Base-by-base conservation (phyloP, 768 basidiomycete genomes). In the Xerocomus spinulosus region DNA sequence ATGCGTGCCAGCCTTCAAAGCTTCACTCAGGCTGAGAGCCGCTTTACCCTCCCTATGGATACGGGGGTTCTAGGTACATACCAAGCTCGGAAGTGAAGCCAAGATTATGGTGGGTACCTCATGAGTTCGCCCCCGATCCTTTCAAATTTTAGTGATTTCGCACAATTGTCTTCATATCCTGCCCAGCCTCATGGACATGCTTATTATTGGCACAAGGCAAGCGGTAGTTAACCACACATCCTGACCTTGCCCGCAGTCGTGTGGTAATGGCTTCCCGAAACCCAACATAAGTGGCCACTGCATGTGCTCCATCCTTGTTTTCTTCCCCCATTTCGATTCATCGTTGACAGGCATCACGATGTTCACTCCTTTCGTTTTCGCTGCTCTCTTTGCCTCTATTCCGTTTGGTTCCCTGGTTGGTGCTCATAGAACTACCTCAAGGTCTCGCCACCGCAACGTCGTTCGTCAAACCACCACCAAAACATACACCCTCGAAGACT, bases 331-430 rank as follows among this genome's bases (percentile, higher is more conserved):
- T 49, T 37, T 14, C 40, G 25, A n/a, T 37, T 42, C 23, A 20
- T 54, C 39, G 29, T 30, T 24, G 33, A 54, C 42, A 21, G 23
- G 42, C 13, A 49, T 44, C 35, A 54, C 51, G 42, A 72, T 71
- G 70, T 52, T 62, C 66, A 17, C 50, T 49, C 58, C 68, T 52
- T 66, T 63, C 48, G 56, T 70, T 53, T 66, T 64, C 51, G 34
- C 62, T 17, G n/a, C 61, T 35, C 57, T 72, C 37, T 49, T 74
- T 21, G 57, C 60, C 5, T 48, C 63, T 29, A 48, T 70, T 34
- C 55, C 69, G 10, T 53, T 73, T 42, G 55, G 61, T 52, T 67
- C 72, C 53, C 66, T 68, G 60, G 74, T 57, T 47, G 66, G 70
- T 66, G 60, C 68, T 43, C 61, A 67, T 40, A 55, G 53, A 41